Conservation (phyloP, 2,329 filamentous ascomycete species). For the Xylariaceae sp. region DNA sequence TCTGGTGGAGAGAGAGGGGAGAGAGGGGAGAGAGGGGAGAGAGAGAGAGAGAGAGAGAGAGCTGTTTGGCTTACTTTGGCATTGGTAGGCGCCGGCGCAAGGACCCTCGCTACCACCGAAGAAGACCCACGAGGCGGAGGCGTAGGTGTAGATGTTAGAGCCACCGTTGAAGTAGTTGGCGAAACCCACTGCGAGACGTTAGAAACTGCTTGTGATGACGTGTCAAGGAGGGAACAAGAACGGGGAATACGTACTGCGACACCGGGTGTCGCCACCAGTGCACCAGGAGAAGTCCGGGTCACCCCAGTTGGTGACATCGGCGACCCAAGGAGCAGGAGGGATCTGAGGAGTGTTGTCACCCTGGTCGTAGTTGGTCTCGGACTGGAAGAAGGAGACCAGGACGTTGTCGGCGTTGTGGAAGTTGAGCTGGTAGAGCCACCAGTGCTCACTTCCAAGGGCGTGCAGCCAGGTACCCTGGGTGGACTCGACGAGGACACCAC, state of each 20-base stretch:
- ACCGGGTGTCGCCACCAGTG: conserved; percentile 32
- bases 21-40: neutral
- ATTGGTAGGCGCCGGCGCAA: conserved; percentile 31
- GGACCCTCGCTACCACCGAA: conserved; percentile 36
- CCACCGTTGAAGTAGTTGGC: conserved; percentile 40
- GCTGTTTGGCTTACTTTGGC: conserved; percentile 29
- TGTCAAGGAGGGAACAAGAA: neutral
- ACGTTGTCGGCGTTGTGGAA: conserved; percentile 45
- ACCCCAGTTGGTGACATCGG: conserved; percentile 34
- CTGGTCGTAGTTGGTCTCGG: conserved; percentile 49
- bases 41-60: neutral
- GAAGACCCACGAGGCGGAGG: conserved; percentile 40
- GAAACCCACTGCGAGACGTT: conserved; percentile 30
- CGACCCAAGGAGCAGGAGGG: conserved; percentile 36
- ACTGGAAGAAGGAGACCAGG: conserved; percentile 46
- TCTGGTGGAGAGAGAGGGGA: no score
- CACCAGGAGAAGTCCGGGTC: conserved; percentile 42
- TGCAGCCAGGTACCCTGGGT: conserved; percentile 46
- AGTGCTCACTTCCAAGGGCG: conserved; percentile 50
- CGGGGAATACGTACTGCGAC: conserved; percentile 28
- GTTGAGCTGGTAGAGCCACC: conserved; percentile 54
- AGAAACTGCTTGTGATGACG: neutral
- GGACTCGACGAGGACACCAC: conserved; percentile 42
- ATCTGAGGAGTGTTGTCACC: conserved; percentile 35
- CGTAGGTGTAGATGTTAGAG: conserved; percentile 36